These are phyloP conservation scores for Mycena albidolilacea DNA, from an alignment of 768 basidiomycete genomes.

Conservation along the genomic window DNA sequence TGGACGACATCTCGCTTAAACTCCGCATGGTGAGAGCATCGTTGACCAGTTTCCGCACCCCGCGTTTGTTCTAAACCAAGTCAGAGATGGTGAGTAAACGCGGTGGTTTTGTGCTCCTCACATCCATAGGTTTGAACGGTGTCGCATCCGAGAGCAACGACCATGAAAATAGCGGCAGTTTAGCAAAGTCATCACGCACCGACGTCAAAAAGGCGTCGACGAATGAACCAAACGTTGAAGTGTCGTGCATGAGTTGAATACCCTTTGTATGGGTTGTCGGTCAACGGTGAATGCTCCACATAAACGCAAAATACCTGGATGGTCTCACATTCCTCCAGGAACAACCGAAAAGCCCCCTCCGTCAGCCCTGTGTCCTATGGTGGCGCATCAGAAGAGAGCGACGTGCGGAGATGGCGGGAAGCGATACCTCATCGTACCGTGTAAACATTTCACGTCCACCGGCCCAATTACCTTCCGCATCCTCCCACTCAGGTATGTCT, in stretches of 20 bases:
- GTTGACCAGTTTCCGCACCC: conserved; percentile 65
- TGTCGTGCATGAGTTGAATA: conserved; percentile 77
- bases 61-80: conserved; percentile 31
- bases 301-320: conserved; percentile 67
- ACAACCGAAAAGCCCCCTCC: conserved; percentile 76
- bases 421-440: conserved; percentile 67
- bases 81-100: neutral
- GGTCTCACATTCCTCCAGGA: conserved; percentile 83
- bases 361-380: conserved; percentile 73
- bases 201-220: conserved; percentile 68
- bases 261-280: conserved; percentile 60
- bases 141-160: conserved; percentile 67
- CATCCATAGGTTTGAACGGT: conserved; percentile 58
- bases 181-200: conserved; percentile 79
- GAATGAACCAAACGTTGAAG: conserved; percentile 76
- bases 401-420: neutral
- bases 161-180: conserved; percentile 71
- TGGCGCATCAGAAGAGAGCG: neutral
- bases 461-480: conserved; percentile 69
- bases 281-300: neutral
- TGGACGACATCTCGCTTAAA: conserved; percentile 63
- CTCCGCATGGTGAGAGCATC: conserved; percentile 73
- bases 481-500: conserved; percentile 70
- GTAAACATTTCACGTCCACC: conserved; percentile 65
- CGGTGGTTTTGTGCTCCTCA: conserved; percentile 46